Evolutionary conservation across 2,329 filamentous ascomycete genomes (phyloP).

Genomic region (Colletotrichum shisoi): DNA sequence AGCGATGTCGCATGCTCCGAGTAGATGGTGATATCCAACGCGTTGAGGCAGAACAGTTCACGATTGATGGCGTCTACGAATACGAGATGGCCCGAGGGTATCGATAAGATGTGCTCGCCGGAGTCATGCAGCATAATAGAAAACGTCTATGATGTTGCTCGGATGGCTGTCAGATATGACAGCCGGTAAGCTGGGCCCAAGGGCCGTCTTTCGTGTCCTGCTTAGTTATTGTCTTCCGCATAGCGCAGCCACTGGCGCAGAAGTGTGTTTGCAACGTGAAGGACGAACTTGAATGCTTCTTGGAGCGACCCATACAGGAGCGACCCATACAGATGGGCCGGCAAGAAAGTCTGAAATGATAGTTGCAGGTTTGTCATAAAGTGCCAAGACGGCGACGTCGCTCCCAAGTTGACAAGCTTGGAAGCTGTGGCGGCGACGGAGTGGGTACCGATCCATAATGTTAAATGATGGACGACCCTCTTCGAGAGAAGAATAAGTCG

Average conservation of each 20-base stretch:
- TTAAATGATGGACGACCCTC: slow-evolving; percentile 30
- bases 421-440: slow-evolving; percentile 8
- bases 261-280: slow-evolving; percentile 18
- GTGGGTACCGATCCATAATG: slow-evolving; percentile 31
- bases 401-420: slow-evolving; percentile 19
- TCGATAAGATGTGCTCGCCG: not conserved
- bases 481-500: slow-evolving; percentile 12
- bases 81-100: slow-evolving; percentile 17
- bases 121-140: slow-evolving; percentile 1
- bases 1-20: slow-evolving; percentile 14
- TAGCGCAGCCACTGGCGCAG: not conserved
- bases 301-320: slow-evolving; percentile 24
- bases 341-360: slow-evolving; percentile 20
- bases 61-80: slow-evolving; percentile 8
- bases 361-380: slow-evolving; percentile 26
- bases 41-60: slow-evolving; percentile 5
- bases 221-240: not conserved
- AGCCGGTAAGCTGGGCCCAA: not conserved
- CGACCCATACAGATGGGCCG: slow-evolving; percentile 29
- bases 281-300: slow-evolving; percentile 1
- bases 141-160: not conserved
- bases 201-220: not conserved
- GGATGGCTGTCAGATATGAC: not conserved
- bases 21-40: slow-evolving; percentile 12
- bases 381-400: slow-evolving; percentile 21